Evolutionary conservation across 148 eudicot species (phyloP).

Genomic region (Nepenthes mirabilis): DNA sequence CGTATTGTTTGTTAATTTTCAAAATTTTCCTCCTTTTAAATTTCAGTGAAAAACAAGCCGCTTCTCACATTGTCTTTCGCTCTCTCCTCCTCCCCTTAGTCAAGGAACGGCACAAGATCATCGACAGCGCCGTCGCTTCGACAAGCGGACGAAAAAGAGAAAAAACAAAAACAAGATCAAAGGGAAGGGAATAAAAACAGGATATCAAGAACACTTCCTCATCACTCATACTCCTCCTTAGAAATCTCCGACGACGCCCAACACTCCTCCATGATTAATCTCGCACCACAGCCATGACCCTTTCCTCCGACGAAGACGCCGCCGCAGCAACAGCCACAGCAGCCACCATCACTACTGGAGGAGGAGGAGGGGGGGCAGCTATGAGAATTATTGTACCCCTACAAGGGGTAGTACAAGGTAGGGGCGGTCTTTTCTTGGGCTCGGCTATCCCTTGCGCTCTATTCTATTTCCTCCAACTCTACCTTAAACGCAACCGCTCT

Average conservation of each 20-base stretch:
- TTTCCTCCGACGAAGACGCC: slow-evolving; percentile 9
- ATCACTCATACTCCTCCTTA: neutral
- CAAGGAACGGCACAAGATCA: slow-evolving; percentile 16
- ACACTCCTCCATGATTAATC: slow-evolving; percentile 1
- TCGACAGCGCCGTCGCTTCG: neutral
- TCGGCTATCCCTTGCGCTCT: slow-evolving; percentile 85
- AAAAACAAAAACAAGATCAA: neutral
- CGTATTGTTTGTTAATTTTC: too few relatives aligned
- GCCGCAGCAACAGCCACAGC: slow-evolving; percentile 13
- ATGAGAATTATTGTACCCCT: slow-evolving; percentile 91
- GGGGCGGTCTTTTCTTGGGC: slow-evolving; percentile 74
- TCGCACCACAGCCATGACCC: slow-evolving; percentile 19
- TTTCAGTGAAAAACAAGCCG: too few relatives aligned
- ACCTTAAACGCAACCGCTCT: slow-evolving; percentile 38
- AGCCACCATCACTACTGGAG: slow-evolving; percentile 9
- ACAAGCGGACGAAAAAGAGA: neutral
- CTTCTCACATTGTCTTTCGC: neutral
- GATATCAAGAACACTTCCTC: neutral
- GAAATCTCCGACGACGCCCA: slow-evolving; percentile 7
- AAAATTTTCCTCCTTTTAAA: too few relatives aligned
- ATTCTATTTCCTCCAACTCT: slow-evolving; percentile 74
- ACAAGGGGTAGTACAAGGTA: slow-evolving; percentile 84
- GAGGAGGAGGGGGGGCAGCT: slow-evolving; percentile 25
- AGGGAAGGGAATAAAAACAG: neutral
- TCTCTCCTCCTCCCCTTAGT: neutral